Evolutionary conservation across 208 protist species (phyloP), one percentile per base, ranked within the genome.

Genomic region (Crithidia acanthocephali): DNA sequence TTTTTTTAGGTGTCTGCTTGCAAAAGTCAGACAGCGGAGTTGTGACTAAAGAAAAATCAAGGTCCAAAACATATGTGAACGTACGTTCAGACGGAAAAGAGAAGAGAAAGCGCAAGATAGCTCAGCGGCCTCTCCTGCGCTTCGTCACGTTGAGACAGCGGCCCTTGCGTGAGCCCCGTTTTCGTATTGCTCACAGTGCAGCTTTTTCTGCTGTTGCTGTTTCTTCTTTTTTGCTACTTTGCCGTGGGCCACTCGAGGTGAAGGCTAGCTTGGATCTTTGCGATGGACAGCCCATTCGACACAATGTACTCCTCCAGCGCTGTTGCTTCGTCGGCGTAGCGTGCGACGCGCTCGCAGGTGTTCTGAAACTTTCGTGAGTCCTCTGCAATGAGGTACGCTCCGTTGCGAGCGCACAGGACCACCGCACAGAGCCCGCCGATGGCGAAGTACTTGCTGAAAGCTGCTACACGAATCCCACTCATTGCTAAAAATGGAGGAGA

Each of bases 371-470:
- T 69, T 20, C 27, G 22, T 0, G 82, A 85, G 37, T 81, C 56
- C 1, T 74, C 71, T 2, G 73, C 61, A 20, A 80, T 52, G 15
- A 89, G 42, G 48, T 78, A 90, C 55, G 68, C 81, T 35, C 66
- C 85, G 67, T 93, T 83, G 30, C 87, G 87, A 0, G 75, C 81
- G 52, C 80, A 93, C 33, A 76, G 44, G 2, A 88, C 48, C 0
- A 67, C 62, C 2, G 76, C 68, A 40, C 72, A 62, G 20, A 86
- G 61, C 3, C 67, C 66, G 37, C 87, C 87, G 18, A 81, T 53
- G n/a, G 71, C 74, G 33, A 93, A 89, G 69, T 89, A 93, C 52
- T 79, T 79, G 65, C 80, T 79, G 33, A 86, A 86, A 10, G 69
- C 76, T 9, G 76, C 81, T 27, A 85, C 62, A 30, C 73, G 78